Conservation (phyloP, 2,329 filamentous ascomycete species). For the Emmonsia crescens region DNA sequence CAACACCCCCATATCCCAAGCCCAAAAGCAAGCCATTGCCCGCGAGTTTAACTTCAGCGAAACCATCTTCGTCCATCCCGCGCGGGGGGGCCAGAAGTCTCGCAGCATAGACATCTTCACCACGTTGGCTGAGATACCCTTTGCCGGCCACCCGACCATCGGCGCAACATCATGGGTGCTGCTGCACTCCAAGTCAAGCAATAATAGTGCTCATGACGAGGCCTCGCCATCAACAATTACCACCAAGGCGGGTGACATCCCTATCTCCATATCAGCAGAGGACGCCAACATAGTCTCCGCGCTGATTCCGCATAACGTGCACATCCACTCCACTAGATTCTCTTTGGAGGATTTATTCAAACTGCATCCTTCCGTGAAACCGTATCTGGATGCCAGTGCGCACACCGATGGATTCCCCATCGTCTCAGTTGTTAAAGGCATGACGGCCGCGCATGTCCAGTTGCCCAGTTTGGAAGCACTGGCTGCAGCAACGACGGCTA, state of each 20-base stretch:
- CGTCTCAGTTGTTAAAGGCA: constrained; percentile 59
- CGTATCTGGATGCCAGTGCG: constrained; percentile 13
- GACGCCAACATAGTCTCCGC: constrained; percentile 43
- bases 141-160: constrained; percentile 54
- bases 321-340: constrained; percentile 42
- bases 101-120: constrained; percentile 52
- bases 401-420: constrained; percentile 33
- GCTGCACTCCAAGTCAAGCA: constrained; percentile 18
- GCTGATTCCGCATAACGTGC: constrained; percentile 56
- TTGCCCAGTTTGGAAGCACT: constrained; percentile 52
- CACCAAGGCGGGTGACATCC: constrained; percentile 38
- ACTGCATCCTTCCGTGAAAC: constrained; percentile 17
- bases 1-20: constrained; percentile 34
- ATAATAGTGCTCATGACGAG: constrained; percentile 2
- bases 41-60: constrained; percentile 55
- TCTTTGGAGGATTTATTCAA: constrained; percentile 17
- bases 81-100: constrained; percentile 41
- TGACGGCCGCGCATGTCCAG: constrained; percentile 40
- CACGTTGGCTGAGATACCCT: constrained; percentile 44
- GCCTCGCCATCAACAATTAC: constrained; percentile 11
- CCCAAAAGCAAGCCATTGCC: constrained; percentile 48
- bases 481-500: constrained; percentile 22
- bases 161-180: constrained; percentile 43
- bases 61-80: constrained; percentile 51
- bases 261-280: constrained; percentile 23